Conservation (phyloP, 2,329 filamentous ascomycete species). For the Hymenoscyphus albidus region DNA sequence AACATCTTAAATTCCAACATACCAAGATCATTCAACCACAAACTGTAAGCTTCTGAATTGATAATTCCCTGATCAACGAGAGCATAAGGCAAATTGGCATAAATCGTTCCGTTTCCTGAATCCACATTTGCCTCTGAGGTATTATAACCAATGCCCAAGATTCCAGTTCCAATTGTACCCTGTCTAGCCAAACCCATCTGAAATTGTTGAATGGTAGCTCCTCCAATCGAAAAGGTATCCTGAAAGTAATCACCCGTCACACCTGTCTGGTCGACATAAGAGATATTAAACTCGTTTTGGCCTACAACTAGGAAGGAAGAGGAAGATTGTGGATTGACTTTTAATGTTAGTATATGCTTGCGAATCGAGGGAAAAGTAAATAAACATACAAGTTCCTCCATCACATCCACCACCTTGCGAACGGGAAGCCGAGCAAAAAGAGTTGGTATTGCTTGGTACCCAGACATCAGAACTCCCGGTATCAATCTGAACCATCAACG, state of each 20-base stretch:
- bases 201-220: slow-evolving; percentile 45
- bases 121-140: slow-evolving; percentile 44
- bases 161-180: slow-evolving; percentile 49
- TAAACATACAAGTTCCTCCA: slow-evolving; percentile 44
- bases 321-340: slow-evolving; percentile 48
- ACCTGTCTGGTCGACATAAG: slow-evolving; percentile 55
- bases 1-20: slow-evolving; percentile 12
- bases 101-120: slow-evolving; percentile 41
- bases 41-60: slow-evolving; percentile 40
- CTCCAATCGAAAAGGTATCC: slow-evolving; percentile 52
- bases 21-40: slow-evolving; percentile 38
- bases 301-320: slow-evolving; percentile 45
- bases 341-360: background rate
- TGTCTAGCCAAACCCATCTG: slow-evolving; percentile 52
- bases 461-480: slow-evolving; percentile 63
- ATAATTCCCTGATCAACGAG: slow-evolving; percentile 42
- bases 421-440: slow-evolving; percentile 29
- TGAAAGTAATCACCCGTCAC: slow-evolving; percentile 55
- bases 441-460: slow-evolving; percentile 42
- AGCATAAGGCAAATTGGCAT: slow-evolving; percentile 33
- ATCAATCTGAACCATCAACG: slow-evolving; percentile 53
- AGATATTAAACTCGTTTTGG: slow-evolving; percentile 51
- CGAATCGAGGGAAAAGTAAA: background rate
- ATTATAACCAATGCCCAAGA: slow-evolving; percentile 56
- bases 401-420: slow-evolving; percentile 39